These are phyloP conservation scores for Chalciporus pseudorubinellus DNA, from an alignment of 768 basidiomycete species.

Conservation along the genomic window DNA sequence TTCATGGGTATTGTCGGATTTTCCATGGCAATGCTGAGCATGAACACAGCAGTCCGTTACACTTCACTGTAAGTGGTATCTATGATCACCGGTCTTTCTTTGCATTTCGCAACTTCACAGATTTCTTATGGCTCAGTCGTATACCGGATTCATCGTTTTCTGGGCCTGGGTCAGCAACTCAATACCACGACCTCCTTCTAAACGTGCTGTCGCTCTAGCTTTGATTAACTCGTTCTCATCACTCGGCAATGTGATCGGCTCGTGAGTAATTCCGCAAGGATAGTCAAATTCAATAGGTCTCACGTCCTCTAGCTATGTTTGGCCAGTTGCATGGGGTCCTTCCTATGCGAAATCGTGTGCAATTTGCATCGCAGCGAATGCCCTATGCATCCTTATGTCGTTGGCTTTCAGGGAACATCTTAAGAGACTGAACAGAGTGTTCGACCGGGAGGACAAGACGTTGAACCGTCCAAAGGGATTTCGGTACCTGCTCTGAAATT, in stretches of 20 bases:
- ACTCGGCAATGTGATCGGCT: constrained; percentile 80
- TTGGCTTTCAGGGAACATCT: constrained; percentile 49
- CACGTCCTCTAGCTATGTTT: constrained; percentile 49
- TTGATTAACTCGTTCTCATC: constrained; percentile 79
- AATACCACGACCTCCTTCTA: constrained; percentile 79
- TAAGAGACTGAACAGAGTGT: constrained; percentile 37
- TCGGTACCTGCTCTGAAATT: constrained; percentile 45
- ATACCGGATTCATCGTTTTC: constrained; percentile 69
- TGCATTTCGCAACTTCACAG: constrained; percentile 33
- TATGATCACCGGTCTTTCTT: not conserved
- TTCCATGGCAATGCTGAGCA: constrained; percentile 59
- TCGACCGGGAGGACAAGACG: constrained; percentile 39
- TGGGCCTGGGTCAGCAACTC: constrained; percentile 52
- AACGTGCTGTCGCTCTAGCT: constrained; percentile 85
- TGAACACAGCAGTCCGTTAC: constrained; percentile 62
- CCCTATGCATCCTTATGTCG: constrained; percentile 48
- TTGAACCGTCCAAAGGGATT: constrained; percentile 36
- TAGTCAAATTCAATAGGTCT: not conserved
- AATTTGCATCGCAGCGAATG: constrained; percentile 64
- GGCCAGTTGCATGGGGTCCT: constrained; percentile 69
- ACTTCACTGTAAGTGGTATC: constrained; percentile 50
- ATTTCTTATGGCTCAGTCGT: constrained; percentile 75
- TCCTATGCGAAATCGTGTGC: constrained; percentile 67
- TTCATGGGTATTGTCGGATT: constrained; percentile 66
- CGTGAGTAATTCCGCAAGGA: constrained; percentile 45